phyloP scores from a whole-genome alignment of 169 alveolate species.

The Plasmodium knowlesi region DNA sequence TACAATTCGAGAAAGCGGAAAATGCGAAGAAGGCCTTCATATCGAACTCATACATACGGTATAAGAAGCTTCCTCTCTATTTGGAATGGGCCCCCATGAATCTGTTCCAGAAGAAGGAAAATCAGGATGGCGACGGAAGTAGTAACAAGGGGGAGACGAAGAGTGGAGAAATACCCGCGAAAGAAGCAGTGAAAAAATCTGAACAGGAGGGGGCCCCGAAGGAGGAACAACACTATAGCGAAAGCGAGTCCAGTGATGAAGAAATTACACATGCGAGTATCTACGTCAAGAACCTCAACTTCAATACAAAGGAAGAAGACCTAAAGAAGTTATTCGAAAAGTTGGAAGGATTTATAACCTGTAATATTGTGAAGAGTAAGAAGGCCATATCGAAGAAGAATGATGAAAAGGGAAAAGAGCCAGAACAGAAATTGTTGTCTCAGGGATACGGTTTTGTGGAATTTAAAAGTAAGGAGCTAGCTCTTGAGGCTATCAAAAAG shows the following conservation, averaged over 20 bases:
- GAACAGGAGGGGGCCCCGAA: constrained; percentile 23
- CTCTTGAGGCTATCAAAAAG: constrained; percentile 82
- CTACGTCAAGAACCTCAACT: constrained; percentile 92
- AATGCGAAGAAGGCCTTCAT: constrained; percentile 91
- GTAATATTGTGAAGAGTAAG: constrained; percentile 80
- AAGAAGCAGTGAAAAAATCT: constrained; percentile 33
- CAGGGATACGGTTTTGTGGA: constrained; percentile 95
- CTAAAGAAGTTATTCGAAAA: constrained; percentile 81
- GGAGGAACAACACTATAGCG: neutral
- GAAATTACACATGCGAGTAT: constrained; percentile 82
- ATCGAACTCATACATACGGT: constrained; percentile 88
- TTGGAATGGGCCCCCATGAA: constrained; percentile 94
- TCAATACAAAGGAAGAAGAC: constrained; percentile 88
- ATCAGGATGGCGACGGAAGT: neutral
- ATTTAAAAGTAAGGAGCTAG: constrained; percentile 82
- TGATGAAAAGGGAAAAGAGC: constrained; percentile 10
- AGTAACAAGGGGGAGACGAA: constrained; percentile 15
- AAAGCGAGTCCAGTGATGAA: constrained; percentile 65
- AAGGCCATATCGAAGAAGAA: constrained; percentile 79
- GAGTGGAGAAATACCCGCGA: constrained; percentile 32
- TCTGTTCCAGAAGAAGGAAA: constrained; percentile 61
- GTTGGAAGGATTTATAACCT: constrained; percentile 81
- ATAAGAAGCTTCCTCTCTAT: constrained; percentile 90
- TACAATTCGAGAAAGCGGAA: constrained; percentile 86
- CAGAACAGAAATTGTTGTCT: constrained; percentile 77